Percentiles rank a stretch among this genome's conserved stretches.
These are phyloP conservation scores for Lyophyllum semitale DNA, from an alignment of 768 basidiomycete genomes.

Conservation along the genomic window DNA sequence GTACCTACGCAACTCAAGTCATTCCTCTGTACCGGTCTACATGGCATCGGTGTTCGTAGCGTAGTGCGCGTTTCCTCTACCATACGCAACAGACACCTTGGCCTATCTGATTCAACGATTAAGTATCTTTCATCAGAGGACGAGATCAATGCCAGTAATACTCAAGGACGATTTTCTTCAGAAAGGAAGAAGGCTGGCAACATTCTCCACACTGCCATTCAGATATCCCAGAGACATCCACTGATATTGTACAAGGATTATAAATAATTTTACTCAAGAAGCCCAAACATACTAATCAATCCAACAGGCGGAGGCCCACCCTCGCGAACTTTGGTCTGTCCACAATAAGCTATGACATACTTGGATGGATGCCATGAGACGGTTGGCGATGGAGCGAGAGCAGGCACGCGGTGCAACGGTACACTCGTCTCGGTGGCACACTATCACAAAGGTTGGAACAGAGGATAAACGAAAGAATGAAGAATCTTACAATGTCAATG, in stretches of 20 bases:
- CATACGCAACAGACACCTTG: not conserved
- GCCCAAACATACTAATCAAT: conserved; percentile 73
- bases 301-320: conserved; percentile 66
- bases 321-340: conserved; percentile 69
- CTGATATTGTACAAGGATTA: not conserved
- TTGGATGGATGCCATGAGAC: conserved; percentile 84
- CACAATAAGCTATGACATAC: conserved; percentile 81
- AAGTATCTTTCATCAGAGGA: too few species aligned
- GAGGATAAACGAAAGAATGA: not conserved
- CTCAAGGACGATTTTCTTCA: not conserved
- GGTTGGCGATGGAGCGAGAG: conserved; percentile 70
- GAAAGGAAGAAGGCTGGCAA: not conserved
- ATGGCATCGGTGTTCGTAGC: not conserved
- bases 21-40: not conserved
- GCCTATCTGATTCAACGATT: not conserved
- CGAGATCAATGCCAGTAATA: not conserved
- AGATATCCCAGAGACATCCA: not conserved
- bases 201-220: not conserved
- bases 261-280: conserved; percentile 32
- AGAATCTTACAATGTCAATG: conserved; percentile 73
- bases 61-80: not conserved
- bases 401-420: conserved; percentile 75
- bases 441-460: conserved; percentile 34
- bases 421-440: conserved; percentile 78
- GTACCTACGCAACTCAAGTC: not conserved